These are phyloP conservation scores for Globisporangium sylvaticum DNA, from an alignment of 352 stramenopile genomes.

Conservation along the genomic window DNA sequence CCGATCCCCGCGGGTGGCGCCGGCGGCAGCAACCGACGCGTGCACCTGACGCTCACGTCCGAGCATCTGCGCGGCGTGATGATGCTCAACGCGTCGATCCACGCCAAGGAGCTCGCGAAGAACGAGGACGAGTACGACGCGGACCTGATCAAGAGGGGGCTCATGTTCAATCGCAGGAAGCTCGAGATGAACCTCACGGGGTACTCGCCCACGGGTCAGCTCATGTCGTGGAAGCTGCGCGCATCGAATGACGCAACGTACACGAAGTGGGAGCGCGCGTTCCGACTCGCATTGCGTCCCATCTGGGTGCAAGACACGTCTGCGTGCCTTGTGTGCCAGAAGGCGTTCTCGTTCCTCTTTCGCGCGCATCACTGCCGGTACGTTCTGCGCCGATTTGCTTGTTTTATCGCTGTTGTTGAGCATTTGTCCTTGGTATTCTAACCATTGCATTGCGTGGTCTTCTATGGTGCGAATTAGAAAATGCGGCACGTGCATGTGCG, in stretches of 20 bases:
- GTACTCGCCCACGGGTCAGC: slow-evolving; percentile 67
- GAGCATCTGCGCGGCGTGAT: slow-evolving; percentile 80
- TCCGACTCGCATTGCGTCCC: slow-evolving; percentile 65
- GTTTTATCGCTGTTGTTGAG: not conserved
- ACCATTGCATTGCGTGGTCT: not conserved
- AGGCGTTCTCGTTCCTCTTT: slow-evolving; percentile 69
- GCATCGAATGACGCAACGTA: slow-evolving; percentile 68
- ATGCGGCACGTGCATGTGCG: slow-evolving; percentile 81
- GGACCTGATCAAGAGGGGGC: slow-evolving; percentile 58
- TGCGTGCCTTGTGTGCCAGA: slow-evolving; percentile 71
- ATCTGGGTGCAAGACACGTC: slow-evolving; percentile 81
- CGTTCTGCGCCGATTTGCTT: not conserved
- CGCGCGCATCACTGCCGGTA: slow-evolving; percentile 78
- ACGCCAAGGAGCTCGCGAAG: slow-evolving; percentile 58
- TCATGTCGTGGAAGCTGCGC: slow-evolving; percentile 79
- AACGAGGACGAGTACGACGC: slow-evolving; percentile 71
- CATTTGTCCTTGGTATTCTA: not conserved
- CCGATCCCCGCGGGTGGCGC: slow-evolving; percentile 41
- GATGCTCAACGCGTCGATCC: slow-evolving; percentile 77
- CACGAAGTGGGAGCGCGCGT: slow-evolving; percentile 77
- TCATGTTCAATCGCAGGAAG: slow-evolving; percentile 79
- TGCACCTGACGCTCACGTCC: slow-evolving; percentile 72
- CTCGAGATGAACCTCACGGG: slow-evolving; percentile 82
- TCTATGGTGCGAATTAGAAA: slow-evolving; percentile 32
- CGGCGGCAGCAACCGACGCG: slow-evolving; percentile 23